Conservation (phyloP, 1,284 basidiomycete genomes). For the Papiliotrema laurentii region DNA sequence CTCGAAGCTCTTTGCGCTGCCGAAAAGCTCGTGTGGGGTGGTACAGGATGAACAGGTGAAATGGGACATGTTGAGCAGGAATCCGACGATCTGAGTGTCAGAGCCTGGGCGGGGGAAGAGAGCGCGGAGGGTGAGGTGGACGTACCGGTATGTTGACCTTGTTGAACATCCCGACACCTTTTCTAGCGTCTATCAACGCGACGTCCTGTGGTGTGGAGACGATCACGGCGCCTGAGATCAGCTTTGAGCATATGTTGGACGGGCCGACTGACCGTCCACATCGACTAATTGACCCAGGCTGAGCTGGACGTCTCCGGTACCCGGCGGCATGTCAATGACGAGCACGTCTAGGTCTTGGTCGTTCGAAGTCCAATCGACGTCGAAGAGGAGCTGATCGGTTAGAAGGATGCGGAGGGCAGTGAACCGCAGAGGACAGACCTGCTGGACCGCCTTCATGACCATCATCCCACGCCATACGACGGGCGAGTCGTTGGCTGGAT, state of each 20-base stretch:
- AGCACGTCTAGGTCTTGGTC: slow-evolving; percentile 66
- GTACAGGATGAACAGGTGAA: slow-evolving; percentile 74
- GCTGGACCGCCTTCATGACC: slow-evolving; percentile 97
- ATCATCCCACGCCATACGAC: slow-evolving; percentile 96
- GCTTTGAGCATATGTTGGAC: neutral
- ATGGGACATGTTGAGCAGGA: slow-evolving; percentile 86
- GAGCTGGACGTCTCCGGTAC: slow-evolving; percentile 92
- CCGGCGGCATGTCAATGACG: slow-evolving; percentile 95
- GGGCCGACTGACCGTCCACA: slow-evolving; percentile 63
- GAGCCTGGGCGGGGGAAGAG: neutral
- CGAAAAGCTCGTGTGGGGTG: slow-evolving; percentile 72
- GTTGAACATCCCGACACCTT: slow-evolving; percentile 88
- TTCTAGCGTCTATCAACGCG: slow-evolving; percentile 84
- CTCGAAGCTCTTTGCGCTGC: slow-evolving; percentile 63
- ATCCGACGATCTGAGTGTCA: slow-evolving; percentile 69
- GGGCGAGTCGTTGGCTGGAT: slow-evolving; percentile 61
- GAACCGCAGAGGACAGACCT: slow-evolving; percentile 14
- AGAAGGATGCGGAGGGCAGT: neutral
- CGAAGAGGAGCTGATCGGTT: slow-evolving; percentile 73
- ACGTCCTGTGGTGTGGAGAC: slow-evolving; percentile 96
- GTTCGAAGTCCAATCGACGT: slow-evolving; percentile 76
- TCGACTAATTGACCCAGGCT: slow-evolving; percentile 85
- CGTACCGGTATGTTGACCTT: slow-evolving; percentile 81
- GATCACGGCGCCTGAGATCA: slow-evolving; percentile 68
- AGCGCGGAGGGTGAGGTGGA: slow-evolving; percentile 27